Percentiles rank a stretch among this genome's conserved stretches.
Conservation (phyloP, 2,329 filamentous ascomycete species). For the Apiospora koreana region DNA sequence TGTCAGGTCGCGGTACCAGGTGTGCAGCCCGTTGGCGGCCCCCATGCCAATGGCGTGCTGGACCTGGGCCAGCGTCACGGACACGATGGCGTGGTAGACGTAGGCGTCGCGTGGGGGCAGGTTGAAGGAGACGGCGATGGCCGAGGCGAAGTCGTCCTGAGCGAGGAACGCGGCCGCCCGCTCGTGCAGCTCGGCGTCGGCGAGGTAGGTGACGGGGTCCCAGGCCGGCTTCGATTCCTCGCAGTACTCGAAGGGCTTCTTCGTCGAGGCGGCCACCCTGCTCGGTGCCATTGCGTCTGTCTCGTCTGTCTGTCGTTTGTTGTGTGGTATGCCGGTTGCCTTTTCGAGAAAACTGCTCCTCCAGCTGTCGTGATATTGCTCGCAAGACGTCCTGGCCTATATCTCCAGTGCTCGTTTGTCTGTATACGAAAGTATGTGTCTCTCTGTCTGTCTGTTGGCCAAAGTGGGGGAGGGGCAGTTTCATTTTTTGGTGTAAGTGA, state of each 20-base stretch:
- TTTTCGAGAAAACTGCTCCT: background rate
- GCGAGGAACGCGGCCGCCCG: slow-evolving; percentile 38
- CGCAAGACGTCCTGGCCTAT: background rate
- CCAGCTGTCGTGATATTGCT: background rate
- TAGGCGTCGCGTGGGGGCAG: slow-evolving; percentile 47
- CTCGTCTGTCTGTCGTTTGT: background rate
- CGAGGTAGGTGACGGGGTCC: slow-evolving; percentile 41
- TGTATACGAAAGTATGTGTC: too few relatives aligned
- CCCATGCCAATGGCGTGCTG: slow-evolving; percentile 48
- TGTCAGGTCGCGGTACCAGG: slow-evolving; percentile 46
- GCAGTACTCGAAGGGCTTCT: slow-evolving; percentile 38
- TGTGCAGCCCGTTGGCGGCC: slow-evolving; percentile 46
- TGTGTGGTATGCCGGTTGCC: background rate
- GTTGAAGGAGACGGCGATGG: slow-evolving; percentile 45
- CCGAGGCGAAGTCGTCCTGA: slow-evolving; percentile 43
- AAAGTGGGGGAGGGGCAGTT: slow-evolving; percentile 6
- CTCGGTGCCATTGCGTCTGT: slow-evolving; percentile 20
- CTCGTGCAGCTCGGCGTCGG: slow-evolving; percentile 39
- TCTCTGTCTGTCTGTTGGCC: background rate
- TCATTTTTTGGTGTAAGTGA: slow-evolving; percentile 3
- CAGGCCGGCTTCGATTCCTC: slow-evolving; percentile 44
- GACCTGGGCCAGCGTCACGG: slow-evolving; percentile 49
- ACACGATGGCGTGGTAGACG: slow-evolving; percentile 53
- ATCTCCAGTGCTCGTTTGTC: too few relatives aligned
- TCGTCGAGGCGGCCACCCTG: slow-evolving; percentile 12